A percentile compares a stretch with the other conserved stretches of the same genome.
Evolutionary conservation across 495 filamentous ascomycete genomes (phyloP).

Genomic region (Penicillium samsonianum): DNA sequence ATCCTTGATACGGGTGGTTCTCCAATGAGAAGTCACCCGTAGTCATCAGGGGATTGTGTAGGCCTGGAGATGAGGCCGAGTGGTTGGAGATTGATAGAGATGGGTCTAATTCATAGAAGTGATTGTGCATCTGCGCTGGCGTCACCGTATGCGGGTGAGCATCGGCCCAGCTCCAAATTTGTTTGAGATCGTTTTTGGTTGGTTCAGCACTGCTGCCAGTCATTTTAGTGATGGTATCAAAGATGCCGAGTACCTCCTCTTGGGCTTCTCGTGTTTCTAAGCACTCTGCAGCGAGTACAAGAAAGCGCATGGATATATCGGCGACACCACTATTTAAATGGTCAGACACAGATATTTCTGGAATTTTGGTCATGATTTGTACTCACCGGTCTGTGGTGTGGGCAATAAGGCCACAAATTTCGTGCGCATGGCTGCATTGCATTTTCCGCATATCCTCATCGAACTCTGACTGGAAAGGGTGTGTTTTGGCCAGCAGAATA

Average conservation of each 20-base stretch:
- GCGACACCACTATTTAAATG: conserved; percentile 59
- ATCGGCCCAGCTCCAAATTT: conserved; percentile 73
- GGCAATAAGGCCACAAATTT: conserved; percentile 85
- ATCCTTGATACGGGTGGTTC: conserved; percentile 73
- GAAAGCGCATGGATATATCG: conserved; percentile 72
- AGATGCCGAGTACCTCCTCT: conserved; percentile 76
- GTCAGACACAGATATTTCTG: not conserved
- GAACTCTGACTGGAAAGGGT: conserved; percentile 63
- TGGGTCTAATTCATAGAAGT: conserved; percentile 27
- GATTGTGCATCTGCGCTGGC: conserved; percentile 27
- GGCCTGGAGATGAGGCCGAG: conserved; percentile 44
- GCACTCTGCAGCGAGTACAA: conserved; percentile 77
- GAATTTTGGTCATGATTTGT: not conserved
- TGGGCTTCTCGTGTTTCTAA: conserved; percentile 70
- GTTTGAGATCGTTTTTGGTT: conserved; percentile 67
- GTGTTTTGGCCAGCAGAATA: conserved; percentile 74
- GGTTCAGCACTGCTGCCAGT: conserved; percentile 76
- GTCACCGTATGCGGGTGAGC: conserved; percentile 29
- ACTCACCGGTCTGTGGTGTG: conserved; percentile 73
- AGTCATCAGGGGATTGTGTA: conserved; percentile 64
- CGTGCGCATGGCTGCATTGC: conserved; percentile 70
- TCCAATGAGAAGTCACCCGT: conserved; percentile 71
- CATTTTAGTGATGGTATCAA: conserved; percentile 72
- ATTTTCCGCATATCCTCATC: conserved; percentile 63
- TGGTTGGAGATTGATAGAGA: conserved; percentile 23